These are phyloP conservation scores for Phialophora chinensis DNA, from an alignment of 2,329 filamentous ascomycete genomes.

Conservation along the genomic window DNA sequence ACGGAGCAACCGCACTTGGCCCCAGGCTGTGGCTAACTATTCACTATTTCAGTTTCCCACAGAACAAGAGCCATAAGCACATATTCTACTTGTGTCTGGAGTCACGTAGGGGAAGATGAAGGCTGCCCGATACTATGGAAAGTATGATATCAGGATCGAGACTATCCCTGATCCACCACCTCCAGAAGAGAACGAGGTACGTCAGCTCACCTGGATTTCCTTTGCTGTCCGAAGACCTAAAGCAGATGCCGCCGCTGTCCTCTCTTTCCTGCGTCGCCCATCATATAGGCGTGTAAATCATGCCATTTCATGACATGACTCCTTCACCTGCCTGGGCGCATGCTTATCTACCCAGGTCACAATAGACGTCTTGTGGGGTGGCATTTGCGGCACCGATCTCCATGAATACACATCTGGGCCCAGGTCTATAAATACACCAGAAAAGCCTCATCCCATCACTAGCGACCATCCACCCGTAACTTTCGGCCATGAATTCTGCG, in stretches of 20 bases:
- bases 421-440: constrained; percentile 44
- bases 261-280: too few relatives aligned
- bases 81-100: too few relatives aligned
- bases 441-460: constrained; percentile 59
- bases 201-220: too few relatives aligned
- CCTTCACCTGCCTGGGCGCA: too few relatives aligned
- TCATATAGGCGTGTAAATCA: too few relatives aligned
- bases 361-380: constrained; percentile 38
- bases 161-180: constrained; percentile 7
- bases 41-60: too few relatives aligned
- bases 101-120: constrained; percentile 5
- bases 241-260: too few relatives aligned
- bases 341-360: neutral
- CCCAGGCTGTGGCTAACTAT: too few relatives aligned
- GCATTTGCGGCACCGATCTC: constrained; percentile 44
- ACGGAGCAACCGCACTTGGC: too few relatives aligned
- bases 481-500: constrained; percentile 61
- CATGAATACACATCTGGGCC: constrained; percentile 56
- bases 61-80: too few relatives aligned
- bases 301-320: too few relatives aligned
- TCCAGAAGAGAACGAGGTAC: neutral
- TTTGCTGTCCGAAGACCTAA: too few relatives aligned
- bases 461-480: constrained; percentile 56
- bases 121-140: constrained; percentile 11
- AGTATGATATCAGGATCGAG: constrained; percentile 13